Conservation (phyloP, 208 protist genomes). For the Trypanosoma lewisi region DNA sequence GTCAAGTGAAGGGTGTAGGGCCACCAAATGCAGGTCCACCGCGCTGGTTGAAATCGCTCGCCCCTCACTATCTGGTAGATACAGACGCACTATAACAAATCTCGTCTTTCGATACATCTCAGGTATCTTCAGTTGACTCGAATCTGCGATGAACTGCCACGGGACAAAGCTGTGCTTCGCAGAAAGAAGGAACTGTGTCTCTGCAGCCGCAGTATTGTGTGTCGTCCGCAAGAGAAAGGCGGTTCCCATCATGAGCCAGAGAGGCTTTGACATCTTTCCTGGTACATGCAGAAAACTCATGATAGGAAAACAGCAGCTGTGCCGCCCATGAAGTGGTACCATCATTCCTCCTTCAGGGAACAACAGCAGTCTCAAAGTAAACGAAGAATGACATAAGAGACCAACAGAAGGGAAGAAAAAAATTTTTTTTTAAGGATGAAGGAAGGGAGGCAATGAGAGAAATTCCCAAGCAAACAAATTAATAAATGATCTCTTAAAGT, state of each 20-base stretch:
- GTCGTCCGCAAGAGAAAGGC: slow-evolving; percentile 34
- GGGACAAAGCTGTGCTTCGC: slow-evolving; percentile 80
- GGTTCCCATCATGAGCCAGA: slow-evolving; percentile 88
- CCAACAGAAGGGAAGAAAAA: slow-evolving; percentile 1
- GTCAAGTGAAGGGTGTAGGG: slow-evolving; percentile 57
- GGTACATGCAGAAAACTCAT: slow-evolving; percentile 79
- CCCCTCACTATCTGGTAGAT: slow-evolving; percentile 29
- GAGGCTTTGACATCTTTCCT: slow-evolving; percentile 71
- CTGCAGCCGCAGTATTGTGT: background rate
- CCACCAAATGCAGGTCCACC: slow-evolving; percentile 36
- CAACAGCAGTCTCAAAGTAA: no score
- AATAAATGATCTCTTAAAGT: no score
- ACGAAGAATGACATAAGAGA: background rate
- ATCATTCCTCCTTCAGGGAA: background rate
- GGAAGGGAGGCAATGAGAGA: background rate
- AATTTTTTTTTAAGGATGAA: no score
- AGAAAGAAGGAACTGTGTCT: slow-evolving; percentile 50
- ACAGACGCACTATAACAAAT: slow-evolving; percentile 58
- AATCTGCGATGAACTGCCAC: slow-evolving; percentile 56
- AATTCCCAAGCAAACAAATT: background rate
- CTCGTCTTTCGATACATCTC: slow-evolving; percentile 69
- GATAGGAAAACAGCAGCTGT: slow-evolving; percentile 41
- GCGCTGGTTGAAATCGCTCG: slow-evolving; percentile 23
- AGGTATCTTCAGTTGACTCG: slow-evolving; percentile 65
- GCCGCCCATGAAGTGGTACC: background rate